Evolutionary conservation across 805 yeast species (phyloP).

Genomic region (Yarrowia alimentaria): DNA sequence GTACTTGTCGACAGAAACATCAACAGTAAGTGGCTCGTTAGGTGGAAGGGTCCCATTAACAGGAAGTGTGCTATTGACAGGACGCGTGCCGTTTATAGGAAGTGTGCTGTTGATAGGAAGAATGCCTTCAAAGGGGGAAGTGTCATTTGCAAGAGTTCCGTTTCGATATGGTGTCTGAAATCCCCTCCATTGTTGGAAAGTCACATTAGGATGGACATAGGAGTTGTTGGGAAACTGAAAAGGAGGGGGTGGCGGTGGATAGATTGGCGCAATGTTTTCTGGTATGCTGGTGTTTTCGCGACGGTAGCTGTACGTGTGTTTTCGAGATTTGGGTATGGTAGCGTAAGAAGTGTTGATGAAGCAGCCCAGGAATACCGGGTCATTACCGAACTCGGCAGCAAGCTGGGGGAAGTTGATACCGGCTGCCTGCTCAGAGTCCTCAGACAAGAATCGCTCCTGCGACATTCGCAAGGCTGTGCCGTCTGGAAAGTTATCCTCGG

Average conservation of each 20-base stretch:
- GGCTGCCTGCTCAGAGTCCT: constrained; percentile 14
- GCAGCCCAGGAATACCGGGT: constrained; percentile 10
- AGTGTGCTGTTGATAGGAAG: neutral
- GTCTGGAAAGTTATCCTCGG: constrained; percentile 40
- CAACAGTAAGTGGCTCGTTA: no score
- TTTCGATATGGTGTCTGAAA: no score
- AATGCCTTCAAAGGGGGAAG: no score
- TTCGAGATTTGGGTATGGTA: neutral
- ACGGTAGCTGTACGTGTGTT: constrained; percentile 3
- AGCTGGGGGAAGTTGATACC: constrained; percentile 10
- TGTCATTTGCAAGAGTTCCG: no score
- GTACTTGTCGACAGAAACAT: constrained; percentile 50
- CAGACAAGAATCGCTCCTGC: constrained; percentile 37
- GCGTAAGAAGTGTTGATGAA: constrained; percentile 9
- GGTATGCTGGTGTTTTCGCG: constrained; percentile 4
- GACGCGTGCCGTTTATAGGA: neutral
- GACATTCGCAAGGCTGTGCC: constrained; percentile 57
- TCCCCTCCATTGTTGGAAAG: constrained; percentile 52
- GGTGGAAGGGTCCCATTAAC: no score
- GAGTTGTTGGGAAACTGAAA: constrained; percentile 6
- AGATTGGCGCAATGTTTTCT: neutral
- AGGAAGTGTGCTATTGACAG: constrained; percentile 33
- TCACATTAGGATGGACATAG: neutral
- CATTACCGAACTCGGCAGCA: constrained; percentile 8
- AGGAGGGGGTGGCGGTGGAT: constrained; percentile 12